These are phyloP conservation scores for Cladobotryum protrusum DNA, from an alignment of 2,329 filamentous ascomycete species.

Conservation along the genomic window DNA sequence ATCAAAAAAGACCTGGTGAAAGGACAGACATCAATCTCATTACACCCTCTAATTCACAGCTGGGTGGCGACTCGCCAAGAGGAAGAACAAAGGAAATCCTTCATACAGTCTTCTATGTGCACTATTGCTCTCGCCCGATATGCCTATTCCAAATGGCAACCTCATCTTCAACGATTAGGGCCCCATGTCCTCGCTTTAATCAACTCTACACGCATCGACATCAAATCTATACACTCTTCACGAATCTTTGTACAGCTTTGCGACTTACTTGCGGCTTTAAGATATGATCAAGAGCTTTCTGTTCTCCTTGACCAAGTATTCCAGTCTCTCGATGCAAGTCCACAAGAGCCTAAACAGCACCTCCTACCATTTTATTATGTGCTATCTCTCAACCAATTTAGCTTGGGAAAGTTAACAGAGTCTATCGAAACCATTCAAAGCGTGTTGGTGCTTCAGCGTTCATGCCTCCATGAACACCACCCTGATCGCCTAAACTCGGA, in stretches of 20 bases:
- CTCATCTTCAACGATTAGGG: constrained; percentile 1
- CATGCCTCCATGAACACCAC: background rate
- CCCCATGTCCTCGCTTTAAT: constrained; percentile 1
- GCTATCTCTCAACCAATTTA: background rate
- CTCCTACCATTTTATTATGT: constrained; percentile 1
- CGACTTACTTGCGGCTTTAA: background rate
- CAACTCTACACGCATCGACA: background rate
- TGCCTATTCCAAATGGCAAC: background rate
- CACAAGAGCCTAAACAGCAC: background rate
- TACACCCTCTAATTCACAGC: constrained; percentile 6
- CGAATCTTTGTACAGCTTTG: background rate
- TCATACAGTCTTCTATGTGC: constrained; percentile 1
- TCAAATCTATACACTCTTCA: background rate
- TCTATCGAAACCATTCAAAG: constrained; percentile 1
- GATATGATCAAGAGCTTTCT: background rate
- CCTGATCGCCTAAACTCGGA: background rate
- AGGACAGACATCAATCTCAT: background rate
- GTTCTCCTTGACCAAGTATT: background rate
- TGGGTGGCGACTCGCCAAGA: constrained; percentile 4
- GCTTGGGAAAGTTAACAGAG: background rate
- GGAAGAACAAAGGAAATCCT: background rate
- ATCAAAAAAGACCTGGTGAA: too few species aligned
- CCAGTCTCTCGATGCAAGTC: background rate
- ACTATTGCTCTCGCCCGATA: constrained; percentile 1
- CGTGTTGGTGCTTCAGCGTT: background rate